Base-by-base conservation (phyloP, 1,139 yeast genomes). In the Geotrichum aggregatum region DNA sequence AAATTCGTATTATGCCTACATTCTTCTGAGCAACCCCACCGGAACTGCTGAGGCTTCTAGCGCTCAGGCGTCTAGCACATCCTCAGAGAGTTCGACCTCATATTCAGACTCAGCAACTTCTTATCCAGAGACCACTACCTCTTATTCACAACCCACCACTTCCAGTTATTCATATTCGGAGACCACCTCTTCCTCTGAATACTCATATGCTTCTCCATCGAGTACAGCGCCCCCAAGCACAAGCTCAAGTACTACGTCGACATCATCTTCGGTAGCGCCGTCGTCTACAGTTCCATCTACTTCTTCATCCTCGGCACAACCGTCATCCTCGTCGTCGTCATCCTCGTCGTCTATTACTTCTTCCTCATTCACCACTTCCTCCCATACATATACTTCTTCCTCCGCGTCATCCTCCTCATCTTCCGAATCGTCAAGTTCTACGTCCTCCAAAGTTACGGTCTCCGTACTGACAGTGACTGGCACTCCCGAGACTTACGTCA, bases 1-100 rank as follows among this genome's bases (percentile, higher is more conserved):
- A 11, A 58, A 70, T 13, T 71, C 70, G 2, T 63, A 65, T 11
- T 78, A 59, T 57, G 80, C 77, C 3, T 78, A 78, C 59, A 72
- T 76, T 16, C 64, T 67, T 45, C 55, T 76, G 11, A 68, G 64
- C 14, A 64, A 58, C 44, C 71, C 78, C 49, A 52, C 68, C 58
- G 61, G 68, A 56, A 63, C 72, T 59, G 46, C 47, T 3, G 22
- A 26, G 6, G 45, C 43, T 40, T 33, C 54, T 10, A 18, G 49
- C n/a, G 13, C 50, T 6, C 35, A 36, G 28, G 39, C 47, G 22
- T 19, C 50, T 34, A 16, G 50, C 31, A 14, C 54, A 40, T 19
- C 49, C 14, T 7, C 49, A 30, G 13, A 28, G 14, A 26, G 33
- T 26, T 38, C 42, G n/a, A 16, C 50, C 14, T 7, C 49, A 3